Evolutionary conservation across 192 early-diverging fungal genomes (phyloP).

Genomic region (Coemansia sp.): DNA sequence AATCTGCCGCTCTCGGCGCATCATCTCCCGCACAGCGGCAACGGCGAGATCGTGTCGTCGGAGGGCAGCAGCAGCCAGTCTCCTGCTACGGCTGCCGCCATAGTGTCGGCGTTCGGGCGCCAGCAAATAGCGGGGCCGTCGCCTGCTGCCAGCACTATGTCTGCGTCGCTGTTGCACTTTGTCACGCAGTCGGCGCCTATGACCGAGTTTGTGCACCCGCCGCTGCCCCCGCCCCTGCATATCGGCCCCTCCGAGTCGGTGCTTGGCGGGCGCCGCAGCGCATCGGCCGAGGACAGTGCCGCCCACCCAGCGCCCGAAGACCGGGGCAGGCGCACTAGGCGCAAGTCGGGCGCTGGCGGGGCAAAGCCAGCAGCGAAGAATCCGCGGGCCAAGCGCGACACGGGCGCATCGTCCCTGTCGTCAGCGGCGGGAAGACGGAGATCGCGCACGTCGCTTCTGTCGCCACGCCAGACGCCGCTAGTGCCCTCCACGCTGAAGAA

Average conservation of each 20-base stretch:
- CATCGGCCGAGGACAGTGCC: not conserved
- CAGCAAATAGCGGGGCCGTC: conserved; percentile 5
- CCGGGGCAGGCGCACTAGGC: not conserved
- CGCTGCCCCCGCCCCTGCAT: conserved; percentile 40
- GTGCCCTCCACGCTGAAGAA: conserved; percentile 41
- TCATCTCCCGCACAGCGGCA: conserved; percentile 42
- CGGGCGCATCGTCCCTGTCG: not conserved
- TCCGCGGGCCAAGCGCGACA: not conserved
- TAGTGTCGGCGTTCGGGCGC: not conserved
- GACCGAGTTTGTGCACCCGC: conserved; percentile 42
- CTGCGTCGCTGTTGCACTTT: conserved; percentile 15
- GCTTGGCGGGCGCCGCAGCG: not conserved
- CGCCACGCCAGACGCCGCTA: conserved; percentile 43
- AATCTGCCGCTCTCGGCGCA: conserved; percentile 53
- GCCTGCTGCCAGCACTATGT: not conserved
- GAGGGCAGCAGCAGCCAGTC: not conserved
- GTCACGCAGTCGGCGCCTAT: conserved; percentile 45
- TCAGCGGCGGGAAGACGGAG: conserved; percentile 17
- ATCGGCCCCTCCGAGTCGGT: conserved; percentile 25
- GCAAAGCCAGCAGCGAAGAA: not conserved
- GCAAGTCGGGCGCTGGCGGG: conserved; percentile 18
- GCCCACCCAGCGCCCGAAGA: not conserved
- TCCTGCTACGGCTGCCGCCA: not conserved
- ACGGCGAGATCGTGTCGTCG: conserved; percentile 24
- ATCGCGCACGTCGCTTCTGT: conserved; percentile 26